phyloP scores from a whole-genome alignment of 495 filamentous ascomycete genomes.

The Talaromyces trachyspermus region DNA sequence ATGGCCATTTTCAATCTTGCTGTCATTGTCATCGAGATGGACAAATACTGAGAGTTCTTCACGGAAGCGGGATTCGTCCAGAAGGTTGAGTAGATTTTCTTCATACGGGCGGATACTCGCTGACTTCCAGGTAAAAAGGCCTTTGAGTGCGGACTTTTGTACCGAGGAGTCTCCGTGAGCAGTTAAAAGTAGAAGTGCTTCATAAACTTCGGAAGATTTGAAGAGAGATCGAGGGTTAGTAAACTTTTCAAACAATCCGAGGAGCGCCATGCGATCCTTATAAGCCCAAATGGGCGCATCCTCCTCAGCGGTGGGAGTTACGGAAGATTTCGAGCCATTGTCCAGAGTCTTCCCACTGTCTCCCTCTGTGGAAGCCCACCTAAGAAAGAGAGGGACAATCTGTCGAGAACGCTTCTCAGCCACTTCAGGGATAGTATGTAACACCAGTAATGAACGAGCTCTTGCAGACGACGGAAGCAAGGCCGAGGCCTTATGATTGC shows the following conservation, averaged over 20 bases:
- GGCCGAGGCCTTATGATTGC: slow-evolving; percentile 24
- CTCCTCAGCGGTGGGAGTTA: slow-evolving; percentile 20
- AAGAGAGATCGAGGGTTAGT: slow-evolving; percentile 77
- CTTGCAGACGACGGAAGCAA: slow-evolving; percentile 45
- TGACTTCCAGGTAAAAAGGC: slow-evolving; percentile 82
- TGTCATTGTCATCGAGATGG: slow-evolving; percentile 60
- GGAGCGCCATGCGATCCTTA: slow-evolving; percentile 72
- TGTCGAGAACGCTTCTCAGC: slow-evolving; percentile 81
- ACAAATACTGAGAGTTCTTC: slow-evolving; percentile 86
- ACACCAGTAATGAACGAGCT: slow-evolving; percentile 69
- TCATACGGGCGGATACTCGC: slow-evolving; percentile 68
- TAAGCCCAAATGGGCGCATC: slow-evolving; percentile 39
- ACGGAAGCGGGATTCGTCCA: slow-evolving; percentile 86
- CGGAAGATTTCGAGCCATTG: slow-evolving; percentile 12
- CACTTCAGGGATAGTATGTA: slow-evolving; percentile 61
- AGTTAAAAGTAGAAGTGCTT: slow-evolving; percentile 62
- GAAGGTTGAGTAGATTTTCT: slow-evolving; percentile 77
- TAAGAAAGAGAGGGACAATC: slow-evolving; percentile 77
- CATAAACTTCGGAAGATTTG: slow-evolving; percentile 67
- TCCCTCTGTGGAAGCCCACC: slow-evolving; percentile 55
- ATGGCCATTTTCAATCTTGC: slow-evolving; percentile 66
- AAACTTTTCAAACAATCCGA: slow-evolving; percentile 78
- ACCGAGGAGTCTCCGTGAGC: slow-evolving; percentile 83
- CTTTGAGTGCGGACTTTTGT: slow-evolving; percentile 76
- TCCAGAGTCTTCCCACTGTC: slow-evolving; percentile 21